Conservation (phyloP, 441 rosid genomes). For the Arabidopsis lyrata region DNA sequence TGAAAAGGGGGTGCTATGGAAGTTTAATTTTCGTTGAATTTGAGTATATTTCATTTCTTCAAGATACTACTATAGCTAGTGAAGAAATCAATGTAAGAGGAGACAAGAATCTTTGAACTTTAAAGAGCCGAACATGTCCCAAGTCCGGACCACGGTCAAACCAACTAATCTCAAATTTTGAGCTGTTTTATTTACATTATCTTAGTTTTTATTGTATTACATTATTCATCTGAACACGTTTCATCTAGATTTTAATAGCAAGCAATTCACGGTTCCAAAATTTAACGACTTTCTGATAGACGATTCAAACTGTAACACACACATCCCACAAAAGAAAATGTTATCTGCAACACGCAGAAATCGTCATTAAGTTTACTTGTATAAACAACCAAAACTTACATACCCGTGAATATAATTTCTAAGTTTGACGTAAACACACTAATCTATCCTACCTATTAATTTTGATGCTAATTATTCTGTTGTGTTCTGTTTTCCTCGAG, state of each 20-base stretch:
- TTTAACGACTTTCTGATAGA: neutral
- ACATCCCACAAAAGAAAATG: neutral
- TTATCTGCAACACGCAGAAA: neutral
- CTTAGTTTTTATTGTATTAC: neutral
- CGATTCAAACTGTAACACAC: neutral
- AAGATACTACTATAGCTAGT: neutral
- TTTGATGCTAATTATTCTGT: neutral
- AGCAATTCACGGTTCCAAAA: neutral
- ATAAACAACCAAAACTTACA: neutral
- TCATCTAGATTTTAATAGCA: neutral
- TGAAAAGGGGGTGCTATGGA: neutral
- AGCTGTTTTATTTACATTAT: slow-evolving; percentile 19
- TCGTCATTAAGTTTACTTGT: neutral
- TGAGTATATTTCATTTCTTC: neutral
- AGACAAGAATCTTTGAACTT: slow-evolving; percentile 25
- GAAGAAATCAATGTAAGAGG: slow-evolving; percentile 22
- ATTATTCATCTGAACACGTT: neutral
- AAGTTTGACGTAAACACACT: neutral
- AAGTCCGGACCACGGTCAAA: slow-evolving; percentile 29
- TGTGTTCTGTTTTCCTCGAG: slow-evolving; percentile 16
- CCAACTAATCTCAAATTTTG: slow-evolving; percentile 15
- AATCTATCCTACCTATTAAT: neutral
- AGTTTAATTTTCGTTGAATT: neutral
- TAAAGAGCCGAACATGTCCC: slow-evolving; percentile 31
- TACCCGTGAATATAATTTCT: slow-evolving; percentile 5